These are phyloP conservation scores for Zopfia rhizophila DNA, from an alignment of 2,329 filamentous ascomycete genomes.

Conservation along the genomic window DNA sequence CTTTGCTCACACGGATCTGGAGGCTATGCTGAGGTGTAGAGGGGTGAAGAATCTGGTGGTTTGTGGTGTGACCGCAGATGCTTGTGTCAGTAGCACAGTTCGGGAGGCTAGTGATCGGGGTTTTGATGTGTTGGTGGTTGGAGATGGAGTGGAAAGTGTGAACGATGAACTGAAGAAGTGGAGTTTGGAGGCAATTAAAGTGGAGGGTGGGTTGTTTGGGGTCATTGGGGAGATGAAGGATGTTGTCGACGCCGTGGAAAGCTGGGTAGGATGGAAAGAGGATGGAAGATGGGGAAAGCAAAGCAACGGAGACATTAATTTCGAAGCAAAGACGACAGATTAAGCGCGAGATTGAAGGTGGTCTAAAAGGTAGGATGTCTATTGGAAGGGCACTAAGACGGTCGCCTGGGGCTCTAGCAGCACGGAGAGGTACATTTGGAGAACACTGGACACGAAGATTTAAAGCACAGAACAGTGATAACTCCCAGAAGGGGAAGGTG, in stretches of 20 bases:
- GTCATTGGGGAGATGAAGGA: constrained; percentile 32
- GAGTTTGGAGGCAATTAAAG: constrained; percentile 38
- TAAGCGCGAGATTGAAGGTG: too few relatives aligned
- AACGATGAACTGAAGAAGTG: constrained; percentile 41
- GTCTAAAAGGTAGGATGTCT: too few relatives aligned
- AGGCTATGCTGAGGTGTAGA: constrained; percentile 61
- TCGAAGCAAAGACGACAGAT: too few relatives aligned
- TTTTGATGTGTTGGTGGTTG: constrained; percentile 64
- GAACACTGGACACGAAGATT: too few relatives aligned
- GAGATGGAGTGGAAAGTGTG: constrained; percentile 56
- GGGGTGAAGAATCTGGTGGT: constrained; percentile 64
- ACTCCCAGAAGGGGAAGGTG: too few relatives aligned
- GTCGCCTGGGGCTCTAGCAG: too few relatives aligned
- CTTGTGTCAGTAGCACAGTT: constrained; percentile 66
- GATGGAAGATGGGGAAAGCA: background rate
- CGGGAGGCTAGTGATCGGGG: constrained; percentile 66
- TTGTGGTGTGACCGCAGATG: constrained; percentile 66
- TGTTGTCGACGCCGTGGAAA: constrained; percentile 36
- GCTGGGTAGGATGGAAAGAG: constrained; percentile 24
- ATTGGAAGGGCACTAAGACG: too few relatives aligned
- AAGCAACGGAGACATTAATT: background rate
- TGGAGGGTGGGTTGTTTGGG: constrained; percentile 44
- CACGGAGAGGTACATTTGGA: too few relatives aligned
- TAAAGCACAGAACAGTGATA: too few relatives aligned
- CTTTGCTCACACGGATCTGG: constrained; percentile 65